These are phyloP conservation scores for Yamadazyma atlantica DNA, from an alignment of 1,139 yeast species.

Conservation along the genomic window DNA sequence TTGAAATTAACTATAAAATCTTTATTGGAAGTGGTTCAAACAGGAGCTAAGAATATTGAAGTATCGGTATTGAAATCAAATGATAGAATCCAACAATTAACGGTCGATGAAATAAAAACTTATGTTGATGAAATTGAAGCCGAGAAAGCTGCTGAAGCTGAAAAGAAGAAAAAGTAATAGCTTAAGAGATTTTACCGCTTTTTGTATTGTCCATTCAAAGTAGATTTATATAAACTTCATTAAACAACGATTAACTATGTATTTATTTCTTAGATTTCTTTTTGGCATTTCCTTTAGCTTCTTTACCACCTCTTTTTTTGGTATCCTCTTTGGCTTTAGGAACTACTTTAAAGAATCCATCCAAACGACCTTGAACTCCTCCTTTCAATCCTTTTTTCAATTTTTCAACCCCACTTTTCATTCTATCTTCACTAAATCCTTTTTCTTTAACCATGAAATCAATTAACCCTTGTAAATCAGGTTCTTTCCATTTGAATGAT, in stretches of 20 bases:
- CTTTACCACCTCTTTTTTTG: constrained; percentile 26
- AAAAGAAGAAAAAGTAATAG: constrained; percentile 68
- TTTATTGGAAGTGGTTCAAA: constrained; percentile 92
- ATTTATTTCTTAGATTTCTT: constrained; percentile 14
- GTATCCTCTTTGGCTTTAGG: constrained; percentile 38
- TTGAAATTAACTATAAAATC: constrained; percentile 82
- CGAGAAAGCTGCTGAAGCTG: constrained; percentile 89
- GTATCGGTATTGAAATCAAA: constrained; percentile 82
- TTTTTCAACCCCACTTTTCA: constrained; percentile 82
- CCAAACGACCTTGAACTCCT: constrained; percentile 89
- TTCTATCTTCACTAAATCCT: constrained; percentile 92
- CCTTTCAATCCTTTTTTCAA: constrained; percentile 79
- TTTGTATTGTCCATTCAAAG: not conserved
- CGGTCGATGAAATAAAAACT: constrained; percentile 71
- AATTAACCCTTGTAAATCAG: constrained; percentile 72
- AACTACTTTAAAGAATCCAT: constrained; percentile 81
- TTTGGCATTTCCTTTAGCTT: constrained; percentile 20
- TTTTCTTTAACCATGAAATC: constrained; percentile 71
- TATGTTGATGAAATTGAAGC: constrained; percentile 84
- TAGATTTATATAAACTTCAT: not conserved
- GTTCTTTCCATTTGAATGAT: constrained; percentile 73
- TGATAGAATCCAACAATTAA: constrained; percentile 50
- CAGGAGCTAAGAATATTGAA: constrained; percentile 96
- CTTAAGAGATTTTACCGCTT: too few species aligned
- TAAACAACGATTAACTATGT: not conserved